These are phyloP conservation scores for Ascoidea asiatica DNA, from an alignment of 805 yeast species.

Conservation along the genomic window DNA sequence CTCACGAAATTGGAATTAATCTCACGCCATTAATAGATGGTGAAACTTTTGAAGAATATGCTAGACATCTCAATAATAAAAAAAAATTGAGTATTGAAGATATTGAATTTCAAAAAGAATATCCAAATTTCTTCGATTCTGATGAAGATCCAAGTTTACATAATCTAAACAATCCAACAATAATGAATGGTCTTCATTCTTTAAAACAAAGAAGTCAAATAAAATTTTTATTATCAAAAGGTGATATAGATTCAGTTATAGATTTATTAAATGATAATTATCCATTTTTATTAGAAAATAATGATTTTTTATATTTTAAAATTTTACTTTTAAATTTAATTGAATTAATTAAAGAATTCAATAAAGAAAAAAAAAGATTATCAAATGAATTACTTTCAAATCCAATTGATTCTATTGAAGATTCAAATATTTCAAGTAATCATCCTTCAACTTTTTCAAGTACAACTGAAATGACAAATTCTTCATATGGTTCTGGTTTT, in stretches of 20 bases:
- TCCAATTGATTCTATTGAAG: background rate
- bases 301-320: constrained; percentile 57
- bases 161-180: background rate
- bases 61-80: background rate
- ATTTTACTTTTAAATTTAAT: constrained; percentile 60
- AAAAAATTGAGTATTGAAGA: no score
- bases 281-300: constrained; percentile 52
- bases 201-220: constrained; percentile 40
- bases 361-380: constrained; percentile 14
- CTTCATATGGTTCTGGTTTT: background rate
- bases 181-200: constrained; percentile 29
- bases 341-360: constrained; percentile 61
- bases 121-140: background rate
- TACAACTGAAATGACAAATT: background rate
- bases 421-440: background rate
- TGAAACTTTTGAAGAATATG: background rate
- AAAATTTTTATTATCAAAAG: constrained; percentile 38
- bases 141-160: background rate
- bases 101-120: background rate
- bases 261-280: constrained; percentile 40
- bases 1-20: constrained; percentile 35
- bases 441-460: background rate
- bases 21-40: no score
- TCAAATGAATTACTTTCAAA: constrained; percentile 12
- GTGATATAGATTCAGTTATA: constrained; percentile 49